Evolutionary conservation across 169 alveolate species (phyloP), one percentile per base, ranked within the genome.

Genomic region (Babesia ovis): DNA sequence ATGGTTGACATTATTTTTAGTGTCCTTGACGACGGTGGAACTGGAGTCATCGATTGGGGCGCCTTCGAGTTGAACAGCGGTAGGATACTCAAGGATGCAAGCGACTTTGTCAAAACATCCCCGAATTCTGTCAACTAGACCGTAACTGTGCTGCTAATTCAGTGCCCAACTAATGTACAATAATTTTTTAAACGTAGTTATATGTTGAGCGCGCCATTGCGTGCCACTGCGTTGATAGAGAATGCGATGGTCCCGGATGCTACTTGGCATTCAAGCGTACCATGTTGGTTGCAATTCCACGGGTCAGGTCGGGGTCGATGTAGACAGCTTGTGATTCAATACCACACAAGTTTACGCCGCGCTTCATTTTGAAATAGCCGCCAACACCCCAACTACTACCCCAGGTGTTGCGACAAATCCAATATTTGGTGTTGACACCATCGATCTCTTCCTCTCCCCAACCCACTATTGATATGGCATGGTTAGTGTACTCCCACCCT

Each of bases 401-500:
- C 95, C 95, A 91, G 4, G 94, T 84, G 56, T 73, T 79, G 3
- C 94, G 61, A 34, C 89, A 76, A 9, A 92, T 68, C 97, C 97
- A 93, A 62, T 74, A 93, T 77, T 92, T 92, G 27, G 79, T 54
- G n/a, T 42, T 39, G 27, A 41, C 59, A 5, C 79, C 83, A 43
- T 55, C 68, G 12, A 72, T 42, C n/a, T 75, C 83, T 35, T 84
- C 83, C 58, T 93, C 96, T 14, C 97, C 97, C 97, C 97, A 93
- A 3, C 97, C 97, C 3, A 92, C 93, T 27, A 93, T 61, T n/a
- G 89, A 82, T 12, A 93, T 90, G 0, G 97, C 97, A 51, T 93
- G 97, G 68, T 93, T 91, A 8, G 96, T 93, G 79, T 90, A 92
- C 68, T 93, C 96, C 96, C 96, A 92, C 12, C 97, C 95, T 54